Base-by-base conservation (phyloP, 139 green algal genomes). In the Micractinium conductrix region DNA sequence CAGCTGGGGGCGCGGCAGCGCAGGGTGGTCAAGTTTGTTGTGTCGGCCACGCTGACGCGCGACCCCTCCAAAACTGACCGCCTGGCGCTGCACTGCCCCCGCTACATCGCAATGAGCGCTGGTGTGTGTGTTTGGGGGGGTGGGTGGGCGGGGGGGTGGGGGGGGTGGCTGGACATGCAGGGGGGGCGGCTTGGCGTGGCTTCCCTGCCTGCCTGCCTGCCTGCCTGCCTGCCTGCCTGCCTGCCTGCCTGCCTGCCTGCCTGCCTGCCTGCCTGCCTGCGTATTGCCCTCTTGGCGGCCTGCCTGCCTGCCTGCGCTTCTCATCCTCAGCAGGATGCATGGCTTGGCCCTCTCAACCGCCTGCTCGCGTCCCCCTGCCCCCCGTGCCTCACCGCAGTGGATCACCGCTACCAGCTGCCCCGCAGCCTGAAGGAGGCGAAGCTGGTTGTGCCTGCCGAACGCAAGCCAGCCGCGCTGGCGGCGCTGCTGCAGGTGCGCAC, bases 11-110 rank as follows among this genome's bases (percentile, higher is more conserved):
- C 1, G 38, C 37, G 45, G 30, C n/a, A 33, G 16, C 74, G 42
- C n/a, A 80, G 92, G 17, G 60, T 92, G 16, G 84, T 98, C 17
- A 99, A 98, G 89, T 80, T 99, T 35, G 80, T 98, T 0, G 93
- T 95, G 28, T 98, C 94, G 2, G 96, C 96, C 50, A 99, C 96
- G 0, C 90, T 99, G 28, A 99, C 96, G 0, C 91, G 89, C 3
- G 96, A 99, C 88, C 96, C 96, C 7, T 86, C 93, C 68, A 99
- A 98, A 87, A 83, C 98, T 37, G 85, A 92, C 70, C 86, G 90
- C 60, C 85, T 98, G 62, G 79, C 69, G 35, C 90, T 99, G 80
- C 87, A 96, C 74, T 89, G 86, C 74, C 96, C 96, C 0, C 89
- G 95, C 38, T 98, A 88, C 87, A 89, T 98, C 26, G 84, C 93